phyloP scores from a whole-genome alignment of 2,329 filamentous ascomycete genomes.

The Chaetomiaceae sp. region DNA sequence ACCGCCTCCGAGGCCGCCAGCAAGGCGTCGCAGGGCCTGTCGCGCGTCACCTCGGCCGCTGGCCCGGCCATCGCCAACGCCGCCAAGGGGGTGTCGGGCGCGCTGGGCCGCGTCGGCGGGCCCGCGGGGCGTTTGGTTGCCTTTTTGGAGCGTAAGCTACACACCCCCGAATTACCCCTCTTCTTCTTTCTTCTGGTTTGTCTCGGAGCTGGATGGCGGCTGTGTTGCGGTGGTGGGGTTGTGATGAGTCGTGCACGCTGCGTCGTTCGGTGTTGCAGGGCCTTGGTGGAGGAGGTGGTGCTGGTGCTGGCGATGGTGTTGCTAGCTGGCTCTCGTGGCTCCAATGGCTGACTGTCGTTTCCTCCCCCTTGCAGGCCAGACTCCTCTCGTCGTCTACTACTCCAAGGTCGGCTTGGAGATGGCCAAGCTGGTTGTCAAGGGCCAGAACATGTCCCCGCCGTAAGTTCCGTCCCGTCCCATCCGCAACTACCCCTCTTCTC shows the following conservation, averaged over 20 bases:
- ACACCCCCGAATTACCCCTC: background rate
- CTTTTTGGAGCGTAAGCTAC: conserved; percentile 77
- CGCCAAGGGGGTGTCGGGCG: conserved; percentile 58
- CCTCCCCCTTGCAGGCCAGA: conserved; percentile 55
- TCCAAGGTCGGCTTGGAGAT: conserved; percentile 82
- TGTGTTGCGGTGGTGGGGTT: background rate
- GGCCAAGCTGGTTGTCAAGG: conserved; percentile 76
- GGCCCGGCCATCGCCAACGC: conserved; percentile 70
- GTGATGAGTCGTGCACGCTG: background rate
- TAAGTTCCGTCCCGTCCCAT: conserved; percentile 50
- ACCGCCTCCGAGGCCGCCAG: conserved; percentile 41
- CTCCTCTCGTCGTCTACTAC: conserved; percentile 88
- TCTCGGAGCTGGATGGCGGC: background rate
- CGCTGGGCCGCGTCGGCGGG: conserved; percentile 73
- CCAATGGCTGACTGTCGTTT: conserved; percentile 16
- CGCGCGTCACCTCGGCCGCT: conserved; percentile 72
- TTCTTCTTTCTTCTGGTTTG: background rate
- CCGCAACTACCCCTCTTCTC: background rate
- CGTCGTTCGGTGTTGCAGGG: too few relatives aligned
- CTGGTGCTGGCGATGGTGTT: background rate
- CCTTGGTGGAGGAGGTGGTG: background rate
- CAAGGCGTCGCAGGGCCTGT: conserved; percentile 78
- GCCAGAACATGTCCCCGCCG: conserved; percentile 91
- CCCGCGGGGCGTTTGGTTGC: conserved; percentile 71
- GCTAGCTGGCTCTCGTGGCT: background rate